Conservation (phyloP, 495 filamentous ascomycete genomes). For the Bathelium albidoporum region DNA sequence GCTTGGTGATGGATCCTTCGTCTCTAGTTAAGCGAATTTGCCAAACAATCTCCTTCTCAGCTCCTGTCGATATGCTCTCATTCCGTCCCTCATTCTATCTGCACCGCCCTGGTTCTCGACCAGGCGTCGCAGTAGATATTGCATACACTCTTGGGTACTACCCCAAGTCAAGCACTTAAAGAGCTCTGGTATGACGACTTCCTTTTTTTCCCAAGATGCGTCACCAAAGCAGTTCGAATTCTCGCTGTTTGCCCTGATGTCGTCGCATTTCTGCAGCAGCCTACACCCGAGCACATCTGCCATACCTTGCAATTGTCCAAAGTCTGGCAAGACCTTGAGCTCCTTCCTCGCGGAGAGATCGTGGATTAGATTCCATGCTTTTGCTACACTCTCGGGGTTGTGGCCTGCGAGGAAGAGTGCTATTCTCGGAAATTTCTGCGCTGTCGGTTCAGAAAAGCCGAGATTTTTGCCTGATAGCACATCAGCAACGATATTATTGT, state of each 20-base stretch:
- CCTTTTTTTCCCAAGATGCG: slow-evolving; percentile 17
- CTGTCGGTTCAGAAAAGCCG: slow-evolving; percentile 12
- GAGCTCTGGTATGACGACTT: slow-evolving; percentile 22
- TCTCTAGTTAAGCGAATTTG: neutral
- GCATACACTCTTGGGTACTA: slow-evolving; percentile 31
- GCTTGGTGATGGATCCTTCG: neutral
- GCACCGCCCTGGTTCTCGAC: slow-evolving; percentile 33
- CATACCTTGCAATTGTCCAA: slow-evolving; percentile 26
- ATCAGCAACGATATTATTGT: slow-evolving; percentile 33
- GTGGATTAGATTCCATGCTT: slow-evolving; percentile 30
- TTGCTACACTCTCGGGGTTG: slow-evolving; percentile 29
- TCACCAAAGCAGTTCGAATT: slow-evolving; percentile 9
- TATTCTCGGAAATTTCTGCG: slow-evolving; percentile 23
- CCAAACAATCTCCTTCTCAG: slow-evolving; percentile 16
- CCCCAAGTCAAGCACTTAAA: slow-evolving; percentile 35
- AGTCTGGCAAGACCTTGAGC: slow-evolving; percentile 33
- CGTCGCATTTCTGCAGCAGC: slow-evolving; percentile 7
- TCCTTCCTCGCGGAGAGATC: slow-evolving; percentile 23
- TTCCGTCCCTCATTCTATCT: slow-evolving; percentile 24
- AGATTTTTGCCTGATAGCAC: slow-evolving; percentile 23
- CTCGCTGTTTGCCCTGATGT: slow-evolving; percentile 1
- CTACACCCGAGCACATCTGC: slow-evolving; percentile 30
- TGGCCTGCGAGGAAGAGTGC: slow-evolving; percentile 37
- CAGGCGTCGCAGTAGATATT: slow-evolving; percentile 30
- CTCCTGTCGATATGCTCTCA: slow-evolving; percentile 21